Evolutionary conservation across 306 rosid genomes (phyloP), one percentile per base, ranked within the genome.

Genomic region (Lupinus albus): DNA sequence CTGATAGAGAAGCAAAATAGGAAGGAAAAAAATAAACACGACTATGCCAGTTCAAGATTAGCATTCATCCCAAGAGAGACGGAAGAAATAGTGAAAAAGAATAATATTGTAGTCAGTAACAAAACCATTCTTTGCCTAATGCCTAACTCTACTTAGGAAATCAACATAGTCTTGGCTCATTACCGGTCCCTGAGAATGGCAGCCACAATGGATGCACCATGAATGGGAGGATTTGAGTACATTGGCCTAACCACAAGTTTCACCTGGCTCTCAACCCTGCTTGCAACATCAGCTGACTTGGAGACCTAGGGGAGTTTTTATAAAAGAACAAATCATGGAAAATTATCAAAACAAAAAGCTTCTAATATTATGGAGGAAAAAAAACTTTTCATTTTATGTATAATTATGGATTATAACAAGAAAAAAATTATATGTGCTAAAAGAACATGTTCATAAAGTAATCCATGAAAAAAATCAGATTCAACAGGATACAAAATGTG

Each of bases 201-300:
- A 11, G 97, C 96, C 28, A 94, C 99, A 82, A 94, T 94, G 21
- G 99, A 85, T 73, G 97, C 99, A 64, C 99, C 99, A 21, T 94
- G 99, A 85, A 94, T 86, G 76, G 99, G 97, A 70, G 97, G 99
- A 74, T 51, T 94, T 33, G 99, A 94, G 80, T 86, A 94, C 99
- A 94, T 94, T 52, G 99, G 99, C 76, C 99, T 85, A 71, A 94
- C 84, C 79, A 94, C 99, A 56, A 94, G 97, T 76, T 94, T 94
- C 79, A 94, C 68, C 77, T 94, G 99, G 84, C 97, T 94, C 82
- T 94, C 99, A 64, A 90, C 97, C 79, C 68, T 85, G 80, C 88
- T 78, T 14, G 97, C 89, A 46, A 94, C 88, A 67, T 90, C 95
- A 49, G 95, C 81, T 51, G 84, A 75, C 87, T 86, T 90, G 82